A percentile compares a stretch with the other conserved stretches of the same genome.
Evolutionary conservation across 1,284 basidiomycete genomes (phyloP).

Genomic region (Fomitopsis pinicola): DNA sequence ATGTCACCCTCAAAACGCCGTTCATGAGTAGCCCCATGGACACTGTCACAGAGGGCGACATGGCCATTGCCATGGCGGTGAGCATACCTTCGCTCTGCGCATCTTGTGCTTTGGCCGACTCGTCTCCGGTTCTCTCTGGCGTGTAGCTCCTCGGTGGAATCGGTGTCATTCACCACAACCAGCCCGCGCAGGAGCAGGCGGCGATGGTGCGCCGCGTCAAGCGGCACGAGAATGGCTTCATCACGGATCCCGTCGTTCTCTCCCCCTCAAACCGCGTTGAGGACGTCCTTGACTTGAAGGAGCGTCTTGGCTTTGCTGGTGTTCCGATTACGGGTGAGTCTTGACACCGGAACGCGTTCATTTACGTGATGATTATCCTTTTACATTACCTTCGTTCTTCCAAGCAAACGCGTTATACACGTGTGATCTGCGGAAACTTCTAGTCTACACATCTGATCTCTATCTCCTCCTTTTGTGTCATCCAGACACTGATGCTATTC

Average conservation of each 20-base stretch:
- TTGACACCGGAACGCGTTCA: neutral
- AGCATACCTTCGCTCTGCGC: constrained; percentile 28
- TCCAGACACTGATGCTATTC: constrained; percentile 8
- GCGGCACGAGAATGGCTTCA: constrained; percentile 98
- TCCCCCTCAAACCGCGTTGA: constrained; percentile 78
- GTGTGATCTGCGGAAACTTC: constrained; percentile 68
- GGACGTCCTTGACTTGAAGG: constrained; percentile 93
- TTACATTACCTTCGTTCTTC: constrained; percentile 86
- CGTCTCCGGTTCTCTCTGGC: constrained; percentile 11
- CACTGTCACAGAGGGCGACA: constrained; percentile 96
- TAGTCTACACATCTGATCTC: constrained; percentile 16
- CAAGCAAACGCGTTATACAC: constrained; percentile 60
- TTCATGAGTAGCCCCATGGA: constrained; percentile 99
- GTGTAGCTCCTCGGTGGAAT: constrained; percentile 88
- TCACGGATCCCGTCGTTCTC: constrained; percentile 89
- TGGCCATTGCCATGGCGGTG: constrained; percentile 95
- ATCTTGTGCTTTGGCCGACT: constrained; percentile 14
- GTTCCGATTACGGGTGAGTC: constrained; percentile 94
- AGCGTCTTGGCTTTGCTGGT: constrained; percentile 90
- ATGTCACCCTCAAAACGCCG: constrained; percentile 91
- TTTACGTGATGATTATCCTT: constrained; percentile 40
- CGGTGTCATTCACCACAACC: constrained; percentile 99
- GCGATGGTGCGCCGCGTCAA: constrained; percentile 98
- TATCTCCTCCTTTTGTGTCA: neutral
- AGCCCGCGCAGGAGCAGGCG: constrained; percentile 84